Percentiles rank a stretch among this genome's conserved stretches.
Conservation (phyloP, 768 basidiomycete genomes). For the Hortiboletus flavorubellus region DNA sequence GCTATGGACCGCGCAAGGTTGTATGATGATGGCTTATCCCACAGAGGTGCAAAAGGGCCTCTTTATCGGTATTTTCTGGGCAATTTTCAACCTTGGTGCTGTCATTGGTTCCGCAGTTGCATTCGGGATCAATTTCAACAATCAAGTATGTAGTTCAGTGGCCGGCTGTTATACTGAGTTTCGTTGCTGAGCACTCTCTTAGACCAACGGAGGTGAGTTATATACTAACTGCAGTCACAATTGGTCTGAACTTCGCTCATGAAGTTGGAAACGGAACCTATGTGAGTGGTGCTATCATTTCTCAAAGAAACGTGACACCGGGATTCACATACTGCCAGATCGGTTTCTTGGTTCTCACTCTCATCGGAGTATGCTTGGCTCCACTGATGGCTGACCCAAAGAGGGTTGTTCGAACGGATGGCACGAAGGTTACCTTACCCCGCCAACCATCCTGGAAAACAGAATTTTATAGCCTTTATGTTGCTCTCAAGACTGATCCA, state of each 20-base stretch:
- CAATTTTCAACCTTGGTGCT: slow-evolving; percentile 78
- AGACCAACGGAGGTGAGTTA: slow-evolving; percentile 31
- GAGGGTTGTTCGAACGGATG: slow-evolving; percentile 72
- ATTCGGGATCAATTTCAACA: slow-evolving; percentile 66
- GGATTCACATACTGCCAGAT: slow-evolving; percentile 45
- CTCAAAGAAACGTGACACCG: not conserved
- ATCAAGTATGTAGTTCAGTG: slow-evolving; percentile 40
- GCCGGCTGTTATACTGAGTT: not conserved
- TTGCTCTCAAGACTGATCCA: slow-evolving; percentile 67
- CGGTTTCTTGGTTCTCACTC: slow-evolving; percentile 68
- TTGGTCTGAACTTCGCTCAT: not conserved
- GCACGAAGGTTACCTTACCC: slow-evolving; percentile 58
- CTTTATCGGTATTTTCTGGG: slow-evolving; percentile 81
- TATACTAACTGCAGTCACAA: not conserved
- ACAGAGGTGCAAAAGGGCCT: slow-evolving; percentile 75
- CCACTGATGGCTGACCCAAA: slow-evolving; percentile 68
- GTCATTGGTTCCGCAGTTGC: slow-evolving; percentile 78
- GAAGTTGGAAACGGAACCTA: slow-evolving; percentile 73
- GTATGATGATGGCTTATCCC: slow-evolving; percentile 79
- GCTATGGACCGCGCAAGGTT: slow-evolving; percentile 85
- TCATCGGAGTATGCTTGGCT: slow-evolving; percentile 65
- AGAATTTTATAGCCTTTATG: slow-evolving; percentile 67
- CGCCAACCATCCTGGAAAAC: slow-evolving; percentile 76
- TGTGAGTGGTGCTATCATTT: slow-evolving; percentile 38
- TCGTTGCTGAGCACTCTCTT: not conserved